A percentile compares a stretch with the other conserved stretches of the same genome.
phyloP scores from a whole-genome alignment of 2,329 filamentous ascomycete genomes.

The Ceratocystis alfenasii region DNA sequence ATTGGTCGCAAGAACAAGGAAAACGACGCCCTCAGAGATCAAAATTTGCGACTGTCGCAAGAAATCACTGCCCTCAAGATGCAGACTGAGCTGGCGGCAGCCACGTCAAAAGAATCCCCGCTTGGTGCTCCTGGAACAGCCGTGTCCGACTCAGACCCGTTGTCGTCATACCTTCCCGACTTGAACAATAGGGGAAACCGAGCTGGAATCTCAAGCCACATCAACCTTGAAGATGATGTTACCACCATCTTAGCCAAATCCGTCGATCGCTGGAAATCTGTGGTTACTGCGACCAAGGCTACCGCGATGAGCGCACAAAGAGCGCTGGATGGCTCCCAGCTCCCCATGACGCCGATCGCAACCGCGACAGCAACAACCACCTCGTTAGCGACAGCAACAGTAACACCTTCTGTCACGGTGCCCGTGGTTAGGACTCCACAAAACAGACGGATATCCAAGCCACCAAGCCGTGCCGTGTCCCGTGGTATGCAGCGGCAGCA shows the following conservation, averaged over 20 bases:
- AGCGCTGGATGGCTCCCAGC: constrained; percentile 32
- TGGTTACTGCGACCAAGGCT: constrained; percentile 42
- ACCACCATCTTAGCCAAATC: constrained; percentile 42
- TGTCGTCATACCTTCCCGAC: constrained; percentile 37
- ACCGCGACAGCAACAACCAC: background rate
- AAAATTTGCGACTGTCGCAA: constrained; percentile 42
- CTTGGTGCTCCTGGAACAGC: constrained; percentile 41
- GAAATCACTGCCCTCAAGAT: constrained; percentile 45
- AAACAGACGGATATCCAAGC: constrained; percentile 22
- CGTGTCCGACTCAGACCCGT: constrained; percentile 39
- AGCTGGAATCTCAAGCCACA: constrained; percentile 19
- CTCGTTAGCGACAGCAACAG: constrained; percentile 23
- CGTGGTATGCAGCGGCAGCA: constrained; percentile 23
- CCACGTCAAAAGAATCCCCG: constrained; percentile 38
- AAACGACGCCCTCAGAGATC: constrained; percentile 39
- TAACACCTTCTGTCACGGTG: constrained; percentile 22
- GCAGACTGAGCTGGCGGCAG: constrained; percentile 45
- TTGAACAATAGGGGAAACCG: constrained; percentile 30
- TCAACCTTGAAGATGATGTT: constrained; percentile 38
- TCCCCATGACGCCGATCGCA: background rate
- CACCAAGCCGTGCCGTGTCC: constrained; percentile 21
- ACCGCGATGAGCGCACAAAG: constrained; percentile 41
- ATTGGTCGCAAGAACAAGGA: constrained; percentile 47
- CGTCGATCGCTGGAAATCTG: constrained; percentile 51
- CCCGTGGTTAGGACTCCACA: constrained; percentile 19